A percentile compares a stretch with the other conserved stretches of the same genome.
Evolutionary conservation across 1,284 basidiomycete species (phyloP).

Genomic region (Macrocybe sp.): DNA sequence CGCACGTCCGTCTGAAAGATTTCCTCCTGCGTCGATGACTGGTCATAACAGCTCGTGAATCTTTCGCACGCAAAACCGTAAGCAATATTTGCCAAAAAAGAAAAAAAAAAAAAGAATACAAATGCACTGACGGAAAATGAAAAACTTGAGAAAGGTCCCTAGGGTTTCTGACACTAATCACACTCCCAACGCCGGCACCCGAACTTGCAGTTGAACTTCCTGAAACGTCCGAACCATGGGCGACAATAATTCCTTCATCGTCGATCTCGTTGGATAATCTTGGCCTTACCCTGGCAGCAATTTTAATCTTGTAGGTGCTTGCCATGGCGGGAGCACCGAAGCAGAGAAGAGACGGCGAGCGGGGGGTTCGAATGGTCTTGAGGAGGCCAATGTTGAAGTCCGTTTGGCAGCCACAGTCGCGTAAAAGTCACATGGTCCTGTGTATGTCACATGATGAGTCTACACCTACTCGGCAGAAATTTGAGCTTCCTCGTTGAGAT

Average conservation of each 20-base stretch:
- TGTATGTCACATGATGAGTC: neutral
- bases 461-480: neutral
- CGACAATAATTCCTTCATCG: constrained; percentile 56
- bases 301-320: constrained; percentile 38
- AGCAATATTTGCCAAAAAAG: neutral
- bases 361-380: neutral
- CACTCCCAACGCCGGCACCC: constrained; percentile 27
- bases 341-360: constrained; percentile 4
- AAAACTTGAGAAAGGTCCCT: constrained; percentile 60
- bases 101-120: neutral
- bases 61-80: constrained; percentile 25
- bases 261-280: constrained; percentile 52
- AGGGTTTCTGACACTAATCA: constrained; percentile 61
- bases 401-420: neutral
- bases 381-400: neutral
- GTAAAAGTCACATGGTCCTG: too few species aligned
- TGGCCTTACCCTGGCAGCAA: constrained; percentile 64
- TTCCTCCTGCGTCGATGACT: constrained; percentile 59
- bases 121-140: constrained; percentile 58
- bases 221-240: constrained; percentile 30
- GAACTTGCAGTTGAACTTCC: constrained; percentile 18
- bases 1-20: constrained; percentile 68
- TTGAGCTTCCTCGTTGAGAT: neutral
- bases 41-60: constrained; percentile 67
- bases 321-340: constrained; percentile 1